Conservation (phyloP, 176 grass and related monocot genomes). For the Triticum turgidum region DNA sequence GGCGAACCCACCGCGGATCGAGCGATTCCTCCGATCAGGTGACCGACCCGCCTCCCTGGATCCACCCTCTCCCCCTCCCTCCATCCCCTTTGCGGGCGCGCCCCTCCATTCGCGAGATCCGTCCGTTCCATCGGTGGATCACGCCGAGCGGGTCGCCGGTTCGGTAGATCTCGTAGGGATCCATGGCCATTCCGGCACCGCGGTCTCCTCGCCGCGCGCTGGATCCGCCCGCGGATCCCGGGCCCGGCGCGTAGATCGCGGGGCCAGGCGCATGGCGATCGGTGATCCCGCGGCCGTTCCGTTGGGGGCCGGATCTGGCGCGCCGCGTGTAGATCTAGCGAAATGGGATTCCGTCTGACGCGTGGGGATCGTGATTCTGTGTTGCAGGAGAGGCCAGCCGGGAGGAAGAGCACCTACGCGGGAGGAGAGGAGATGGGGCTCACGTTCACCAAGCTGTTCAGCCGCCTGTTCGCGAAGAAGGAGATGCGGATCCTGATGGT, state of each 20-base stretch:
- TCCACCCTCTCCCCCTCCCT: not conserved
- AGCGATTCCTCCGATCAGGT: slow-evolving; percentile 31
- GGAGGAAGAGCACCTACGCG: not conserved
- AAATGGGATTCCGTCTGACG: not conserved
- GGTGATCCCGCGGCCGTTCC: not conserved
- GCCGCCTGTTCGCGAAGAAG: slow-evolving; percentile 80
- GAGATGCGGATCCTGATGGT: slow-evolving; percentile 85
- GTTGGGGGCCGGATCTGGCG: slow-evolving; percentile 29
- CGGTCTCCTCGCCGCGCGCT: not conserved
- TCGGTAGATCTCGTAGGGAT: not conserved
- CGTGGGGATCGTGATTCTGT: not conserved
- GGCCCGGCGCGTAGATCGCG: not conserved
- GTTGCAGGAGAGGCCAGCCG: slow-evolving; percentile 30
- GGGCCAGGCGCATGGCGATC: not conserved
- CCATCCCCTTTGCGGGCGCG: too few relatives aligned
- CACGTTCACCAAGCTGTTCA: slow-evolving; percentile 79
- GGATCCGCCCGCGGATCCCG: slow-evolving; percentile 28
- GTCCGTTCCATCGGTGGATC: not conserved
- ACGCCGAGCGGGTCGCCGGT: not conserved
- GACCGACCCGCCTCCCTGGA: not conserved
- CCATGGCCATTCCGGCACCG: not conserved
- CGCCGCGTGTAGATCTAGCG: slow-evolving; percentile 26
- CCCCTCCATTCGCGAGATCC: slow-evolving; percentile 10
- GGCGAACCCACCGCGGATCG: slow-evolving; percentile 32
- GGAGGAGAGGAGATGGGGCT: slow-evolving; percentile 56